A percentile compares a stretch with the other conserved stretches of the same genome.
phyloP scores from a whole-genome alignment of 1,284 basidiomycete genomes.

The Inonotus obliquus region DNA sequence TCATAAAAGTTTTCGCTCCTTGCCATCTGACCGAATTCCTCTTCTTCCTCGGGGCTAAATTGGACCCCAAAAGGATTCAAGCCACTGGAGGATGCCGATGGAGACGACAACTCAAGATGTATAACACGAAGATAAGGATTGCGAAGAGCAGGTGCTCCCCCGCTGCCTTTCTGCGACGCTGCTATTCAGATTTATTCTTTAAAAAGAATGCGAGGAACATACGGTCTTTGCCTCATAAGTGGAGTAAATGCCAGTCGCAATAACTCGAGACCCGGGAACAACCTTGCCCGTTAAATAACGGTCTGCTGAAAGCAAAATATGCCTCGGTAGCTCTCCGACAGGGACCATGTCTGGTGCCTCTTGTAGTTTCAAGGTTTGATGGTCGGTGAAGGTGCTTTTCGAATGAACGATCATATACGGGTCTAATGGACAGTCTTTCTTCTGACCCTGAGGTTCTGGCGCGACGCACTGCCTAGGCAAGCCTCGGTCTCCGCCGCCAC shows the following conservation, averaged over 20 bases:
- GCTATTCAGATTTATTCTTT: background rate
- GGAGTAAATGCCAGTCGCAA: slow-evolving; percentile 96
- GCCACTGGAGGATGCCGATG: slow-evolving; percentile 59
- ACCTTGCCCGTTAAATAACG: slow-evolving; percentile 87
- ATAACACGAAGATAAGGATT: slow-evolving; percentile 94
- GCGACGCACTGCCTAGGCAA: slow-evolving; percentile 85
- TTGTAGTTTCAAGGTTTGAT: slow-evolving; percentile 95
- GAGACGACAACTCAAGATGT: slow-evolving; percentile 85
- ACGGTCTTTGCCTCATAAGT: slow-evolving; percentile 90
- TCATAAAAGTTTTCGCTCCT: slow-evolving; percentile 91
- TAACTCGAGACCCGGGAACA: slow-evolving; percentile 90
- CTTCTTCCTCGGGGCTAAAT: slow-evolving; percentile 95
- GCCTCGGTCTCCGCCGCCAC: slow-evolving; percentile 73
- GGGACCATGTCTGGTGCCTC: slow-evolving; percentile 99
- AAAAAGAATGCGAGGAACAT: slow-evolving; percentile 26
- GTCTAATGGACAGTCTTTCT: slow-evolving; percentile 93
- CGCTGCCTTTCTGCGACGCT: slow-evolving; percentile 53
- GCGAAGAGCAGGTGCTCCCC: slow-evolving; percentile 78
- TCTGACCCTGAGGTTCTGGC: slow-evolving; percentile 66
- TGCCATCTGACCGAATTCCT: slow-evolving; percentile 89
- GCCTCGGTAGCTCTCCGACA: slow-evolving; percentile 94
- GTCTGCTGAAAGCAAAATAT: slow-evolving; percentile 92
- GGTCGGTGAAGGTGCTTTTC: slow-evolving; percentile 92
- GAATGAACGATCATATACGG: slow-evolving; percentile 97
- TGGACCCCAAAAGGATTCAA: slow-evolving; percentile 78